Evolutionary conservation across 768 basidiomycete species (phyloP), one percentile per base, ranked within the genome.

Genomic region (Rhizopogon vesiculosus): DNA sequence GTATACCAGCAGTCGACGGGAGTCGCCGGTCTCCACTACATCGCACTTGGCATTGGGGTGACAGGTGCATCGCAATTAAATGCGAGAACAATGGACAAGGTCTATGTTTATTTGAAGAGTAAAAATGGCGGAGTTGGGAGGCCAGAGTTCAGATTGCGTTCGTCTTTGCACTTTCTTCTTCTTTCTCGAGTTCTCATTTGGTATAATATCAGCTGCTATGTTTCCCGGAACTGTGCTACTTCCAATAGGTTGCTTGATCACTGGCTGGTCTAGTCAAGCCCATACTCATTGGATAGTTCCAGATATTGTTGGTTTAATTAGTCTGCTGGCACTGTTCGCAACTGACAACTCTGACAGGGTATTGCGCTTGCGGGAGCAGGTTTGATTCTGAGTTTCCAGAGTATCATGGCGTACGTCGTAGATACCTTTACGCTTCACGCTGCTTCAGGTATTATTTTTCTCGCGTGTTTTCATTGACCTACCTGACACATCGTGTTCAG

Each of bases 31-130:
- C 35, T 38, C 35, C 35, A 38, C 35, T 93, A 90, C 60, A 73
- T 92, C 54, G 79, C 89, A 0, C 76, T 91, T 7, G 89, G 88
- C 0, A 19, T 87, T 1, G 89, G 89, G 3, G 69, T 89, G 16
- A 64, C 74, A 0, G 59, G 72, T 3, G 78, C 80, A 0, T 79
- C 84, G 1, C 76, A 83, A 62, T 15, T 78, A 10, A 85, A 83
- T 54, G 84, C 84, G 0, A 72, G 78, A 8, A 59, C 73, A 7
- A 69, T 89, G 66, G 88, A 91, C 65, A 66, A 62, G 44, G 62
- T 85, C 0, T 87, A 86, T 54, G 66, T 76, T 2, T 65, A 78
- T 56, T 69, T 81, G 49, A 81, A 79, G 56, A 69, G 71, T 2
- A 80, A 75, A 51, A 82, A 85, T 53, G 76, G 74, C 28, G 81